phyloP scores from a whole-genome alignment of 108 stramenopile genomes.

The Schizochytrium sp. region DNA sequence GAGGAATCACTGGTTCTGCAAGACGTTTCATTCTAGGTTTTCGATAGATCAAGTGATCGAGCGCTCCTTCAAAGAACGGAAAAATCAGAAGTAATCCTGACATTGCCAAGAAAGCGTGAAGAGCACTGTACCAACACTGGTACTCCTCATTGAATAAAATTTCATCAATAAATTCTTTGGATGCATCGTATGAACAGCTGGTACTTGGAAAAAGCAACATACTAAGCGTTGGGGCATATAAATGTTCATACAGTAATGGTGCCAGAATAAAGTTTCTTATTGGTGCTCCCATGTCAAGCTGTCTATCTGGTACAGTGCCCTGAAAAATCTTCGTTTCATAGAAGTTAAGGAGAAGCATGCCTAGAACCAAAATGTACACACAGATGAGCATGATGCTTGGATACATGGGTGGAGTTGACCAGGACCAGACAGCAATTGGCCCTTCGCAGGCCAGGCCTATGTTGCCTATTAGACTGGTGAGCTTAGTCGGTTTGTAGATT shows the following conservation, averaged over 20 bases:
- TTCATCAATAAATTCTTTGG: not conserved
- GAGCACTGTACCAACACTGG: not conserved
- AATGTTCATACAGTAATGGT: not conserved
- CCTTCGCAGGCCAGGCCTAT: too few species aligned
- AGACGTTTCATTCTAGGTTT: not conserved
- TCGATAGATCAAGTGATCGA: not conserved
- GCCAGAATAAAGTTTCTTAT: not conserved
- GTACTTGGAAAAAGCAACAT: not conserved
- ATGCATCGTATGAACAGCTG: not conserved
- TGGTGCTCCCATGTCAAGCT: too few species aligned
- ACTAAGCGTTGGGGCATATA: not conserved
- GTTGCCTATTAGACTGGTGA: too few species aligned
- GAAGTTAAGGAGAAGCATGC: not conserved
- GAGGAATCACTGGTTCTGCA: not conserved
- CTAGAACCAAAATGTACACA: not conserved
- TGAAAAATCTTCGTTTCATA: too few species aligned
- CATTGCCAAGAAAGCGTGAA: not conserved
- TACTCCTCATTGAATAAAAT: not conserved
- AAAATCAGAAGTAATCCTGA: not conserved
- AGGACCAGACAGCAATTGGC: not conserved
- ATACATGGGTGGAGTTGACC: not conserved
- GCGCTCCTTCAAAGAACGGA: not conserved
- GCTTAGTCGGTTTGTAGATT: not conserved
- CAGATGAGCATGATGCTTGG: not conserved
- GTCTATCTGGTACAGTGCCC: too few species aligned